Evolutionary conservation across 2,329 filamentous ascomycete species (phyloP), one percentile per base, ranked within the genome.

Genomic region (Trichophyton benhamiae): DNA sequence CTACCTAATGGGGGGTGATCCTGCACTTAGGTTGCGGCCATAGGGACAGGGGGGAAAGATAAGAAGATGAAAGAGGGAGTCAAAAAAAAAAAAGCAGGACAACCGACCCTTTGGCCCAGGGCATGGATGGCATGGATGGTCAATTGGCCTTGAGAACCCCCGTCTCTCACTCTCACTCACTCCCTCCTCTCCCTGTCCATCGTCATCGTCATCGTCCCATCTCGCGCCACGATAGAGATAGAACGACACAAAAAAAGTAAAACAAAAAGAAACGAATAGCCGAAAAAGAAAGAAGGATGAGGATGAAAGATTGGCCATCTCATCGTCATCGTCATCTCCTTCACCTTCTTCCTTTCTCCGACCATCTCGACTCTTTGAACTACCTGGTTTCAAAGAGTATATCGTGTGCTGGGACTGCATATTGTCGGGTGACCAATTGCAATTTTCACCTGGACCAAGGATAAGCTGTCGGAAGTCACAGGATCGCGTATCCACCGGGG

Each of bases 351-450:
- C 46, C 17, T 6, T 6, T 22, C 46, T 20, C 11, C 46, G 11
- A 13, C 17, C 8, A 46, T 22, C 46, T 13, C 46, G 17, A 22
- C 22, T 13, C 17, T 52, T 22, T 53, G 22, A 44, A 44, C 41
- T 44, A 17, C n/a, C n/a, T 33, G 13, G 13, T 30, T 30, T 13
- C 25, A 20, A 11, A n/a, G 5, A 30, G 9, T 30, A 30, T 53
- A 53, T 53, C 49, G 49, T 53, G 49, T 53, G 49, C 49, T 33
- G 27, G 49, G 15, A 25, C 49, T 33, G 49, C 49, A 30, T 38
- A 38, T 58, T 58, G 71, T 75, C 72, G 72, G 72, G 70, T 74
- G 72, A 75, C 72, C 72, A 70, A 65, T 68, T 64, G 67, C 68
- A 67, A 69, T 73, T 74, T 74, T 71, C 68, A 64, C 70, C 63